Conservation (phyloP, 352 stramenopile species). For the Pythium folliculosum region DNA sequence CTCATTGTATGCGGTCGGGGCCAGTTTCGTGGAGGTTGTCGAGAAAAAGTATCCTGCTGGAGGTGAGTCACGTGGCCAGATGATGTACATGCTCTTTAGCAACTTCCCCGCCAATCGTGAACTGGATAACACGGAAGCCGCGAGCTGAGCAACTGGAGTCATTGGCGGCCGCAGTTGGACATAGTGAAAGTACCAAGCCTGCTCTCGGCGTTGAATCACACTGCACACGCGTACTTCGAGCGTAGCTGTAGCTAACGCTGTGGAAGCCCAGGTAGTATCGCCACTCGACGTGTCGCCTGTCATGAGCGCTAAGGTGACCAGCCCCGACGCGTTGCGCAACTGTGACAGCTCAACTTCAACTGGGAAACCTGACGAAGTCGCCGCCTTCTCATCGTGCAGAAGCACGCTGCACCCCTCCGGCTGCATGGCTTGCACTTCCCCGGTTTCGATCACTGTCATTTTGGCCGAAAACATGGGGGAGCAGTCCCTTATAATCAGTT, state of each 20-base stretch:
- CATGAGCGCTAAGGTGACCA: conserved; percentile 14
- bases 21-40: background rate
- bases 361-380: conserved; percentile 4
- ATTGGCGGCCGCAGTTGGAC: background rate
- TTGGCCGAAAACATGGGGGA: background rate
- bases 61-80: conserved; percentile 10
- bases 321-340: background rate
- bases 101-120: background rate
- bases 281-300: background rate
- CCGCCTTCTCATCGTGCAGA: conserved; percentile 11
- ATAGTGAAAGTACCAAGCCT: conserved; percentile 13
- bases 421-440: background rate
- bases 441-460: background rate
- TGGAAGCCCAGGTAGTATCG: conserved; percentile 3
- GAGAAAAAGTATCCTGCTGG: conserved; percentile 1
- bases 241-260: background rate
- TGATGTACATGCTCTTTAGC: conserved; percentile 12
- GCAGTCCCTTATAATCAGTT: conserved; percentile 18
- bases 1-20: conserved; percentile 6
- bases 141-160: background rate
- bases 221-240: conserved; percentile 27
- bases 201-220: conserved; percentile 7
- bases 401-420: conserved; percentile 23
- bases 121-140: conserved; percentile 8
- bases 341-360: conserved; percentile 24